Conservation (phyloP, 2,329 filamentous ascomycete species). For the Camillea tinctor region DNA sequence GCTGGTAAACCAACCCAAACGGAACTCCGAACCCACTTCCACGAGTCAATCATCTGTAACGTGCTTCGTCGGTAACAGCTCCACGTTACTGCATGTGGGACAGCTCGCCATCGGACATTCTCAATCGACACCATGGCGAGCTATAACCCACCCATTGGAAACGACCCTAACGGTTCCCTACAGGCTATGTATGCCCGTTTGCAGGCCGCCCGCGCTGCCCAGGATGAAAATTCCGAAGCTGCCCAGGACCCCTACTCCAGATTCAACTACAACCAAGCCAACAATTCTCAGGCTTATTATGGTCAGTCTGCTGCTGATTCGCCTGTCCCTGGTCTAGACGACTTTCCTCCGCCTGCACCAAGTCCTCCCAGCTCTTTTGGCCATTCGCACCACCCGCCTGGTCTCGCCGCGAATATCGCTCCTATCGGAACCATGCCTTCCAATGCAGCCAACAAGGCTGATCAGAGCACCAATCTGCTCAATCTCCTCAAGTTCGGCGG, state of each 20-base stretch:
- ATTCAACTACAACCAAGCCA: constrained; percentile 31
- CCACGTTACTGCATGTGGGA: constrained; percentile 15
- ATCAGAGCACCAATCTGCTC: constrained; percentile 56
- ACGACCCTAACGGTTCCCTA: constrained; percentile 35
- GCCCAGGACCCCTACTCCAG: constrained; percentile 33
- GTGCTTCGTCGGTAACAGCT: constrained; percentile 5
- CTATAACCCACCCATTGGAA: constrained; percentile 33
- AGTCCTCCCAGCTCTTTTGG: constrained; percentile 41
- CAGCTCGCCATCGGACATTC: constrained; percentile 11
- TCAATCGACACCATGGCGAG: constrained; percentile 33
- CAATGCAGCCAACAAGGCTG: constrained; percentile 31
- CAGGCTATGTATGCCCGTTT: constrained; percentile 42
- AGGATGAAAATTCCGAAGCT: constrained; percentile 26
- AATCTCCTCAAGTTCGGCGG: constrained; percentile 61
- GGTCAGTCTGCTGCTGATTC: constrained; percentile 28
- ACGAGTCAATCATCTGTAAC: neutral
- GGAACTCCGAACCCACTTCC: neutral
- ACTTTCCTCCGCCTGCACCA: constrained; percentile 44
- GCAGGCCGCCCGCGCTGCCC: constrained; percentile 28
- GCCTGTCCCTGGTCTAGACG: constrained; percentile 28
- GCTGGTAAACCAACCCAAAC: no score
- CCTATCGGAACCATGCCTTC: constrained; percentile 48
- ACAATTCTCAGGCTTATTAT: constrained; percentile 30
- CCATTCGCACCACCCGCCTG: constrained; percentile 39
- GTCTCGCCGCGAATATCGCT: constrained; percentile 43